A percentile compares a stretch with the other conserved stretches of the same genome.
Conservation (phyloP, 495 filamentous ascomycete genomes). For the Neurospora hispaniola region DNA sequence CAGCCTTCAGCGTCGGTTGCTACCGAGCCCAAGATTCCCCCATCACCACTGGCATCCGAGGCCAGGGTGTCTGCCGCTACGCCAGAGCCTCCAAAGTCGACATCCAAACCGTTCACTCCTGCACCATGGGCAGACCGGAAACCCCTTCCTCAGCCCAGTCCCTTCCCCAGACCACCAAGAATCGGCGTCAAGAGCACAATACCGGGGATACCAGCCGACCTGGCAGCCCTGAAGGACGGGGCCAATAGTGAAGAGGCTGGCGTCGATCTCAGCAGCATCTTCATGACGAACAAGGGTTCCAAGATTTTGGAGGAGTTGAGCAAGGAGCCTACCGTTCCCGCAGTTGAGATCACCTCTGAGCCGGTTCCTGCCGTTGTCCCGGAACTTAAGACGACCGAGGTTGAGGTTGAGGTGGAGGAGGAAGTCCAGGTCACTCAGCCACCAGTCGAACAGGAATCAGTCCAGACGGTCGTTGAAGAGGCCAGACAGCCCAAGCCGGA, state of each 20-base stretch:
- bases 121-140: conserved; percentile 14
- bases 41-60: conserved; percentile 3
- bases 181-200: background rate
- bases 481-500: background rate
- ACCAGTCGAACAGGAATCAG: background rate
- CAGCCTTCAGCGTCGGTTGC: background rate
- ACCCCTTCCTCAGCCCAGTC: background rate
- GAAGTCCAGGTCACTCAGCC: background rate
- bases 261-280: conserved; percentile 29
- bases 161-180: background rate
- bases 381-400: background rate
- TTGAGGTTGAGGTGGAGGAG: background rate
- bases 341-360: background rate
- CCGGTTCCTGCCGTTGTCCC: background rate
- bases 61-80: background rate
- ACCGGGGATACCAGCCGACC: background rate
- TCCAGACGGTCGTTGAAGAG: background rate
- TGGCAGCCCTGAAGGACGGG: background rate
- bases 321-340: background rate
- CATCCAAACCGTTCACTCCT: conserved; percentile 2
- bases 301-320: conserved; percentile 20
- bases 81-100: background rate
- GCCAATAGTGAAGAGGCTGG: background rate
- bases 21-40: background rate
- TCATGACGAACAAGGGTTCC: conserved; percentile 26